Base-by-base conservation (phyloP, 352 stramenopile species). In the Phytopythium helicoides region DNA sequence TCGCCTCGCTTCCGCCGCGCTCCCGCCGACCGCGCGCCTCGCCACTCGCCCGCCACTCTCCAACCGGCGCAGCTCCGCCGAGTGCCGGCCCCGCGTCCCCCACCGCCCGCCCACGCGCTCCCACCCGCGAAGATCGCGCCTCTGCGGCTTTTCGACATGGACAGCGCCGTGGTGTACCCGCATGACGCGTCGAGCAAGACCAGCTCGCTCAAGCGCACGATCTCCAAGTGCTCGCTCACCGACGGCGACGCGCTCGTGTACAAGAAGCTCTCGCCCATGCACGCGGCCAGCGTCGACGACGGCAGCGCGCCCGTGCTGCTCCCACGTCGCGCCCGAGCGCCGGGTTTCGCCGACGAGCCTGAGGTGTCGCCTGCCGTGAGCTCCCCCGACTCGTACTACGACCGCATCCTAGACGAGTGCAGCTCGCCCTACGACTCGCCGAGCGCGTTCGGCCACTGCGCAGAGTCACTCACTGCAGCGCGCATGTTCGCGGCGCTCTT, bases 181-280 rank as follows among this genome's bases (percentile, higher is more conserved):
- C 56, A 62, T 16, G 41, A 22, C 31, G 18, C 41, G 31, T 15
- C 25, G n/a, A n/a, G n/a, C 52, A 41, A 44, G 34, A 15, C 28
- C 28, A 33, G 41, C 31, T 60, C 53, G 40, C 76, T 90, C 44
- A 90, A 90, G 62, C 76, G 79, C 54, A 90, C 79, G 21, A 87
- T 90, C 64, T 90, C 79, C 54, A 87, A 90, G 64, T 90, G 76
- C 52, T 75, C 71, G 23, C 74, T 89, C 59, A 33, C 28, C 5
- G 28, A 33, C 28, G 68, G 75, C 49, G 59, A 51, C 22, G 58
- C 38, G 28, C 38, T 71, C 31, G 63, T 60, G 18, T 60, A 55
- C 47, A 89, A 87, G 54, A 76, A 77, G 45, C 57, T 85, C 7
- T 75, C 70, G 23, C 58, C 71, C 31, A 19, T 48, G 44, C 25